phyloP scores from a whole-genome alignment of 2,329 filamentous ascomycete species.

The Neonectria hederae region DNA sequence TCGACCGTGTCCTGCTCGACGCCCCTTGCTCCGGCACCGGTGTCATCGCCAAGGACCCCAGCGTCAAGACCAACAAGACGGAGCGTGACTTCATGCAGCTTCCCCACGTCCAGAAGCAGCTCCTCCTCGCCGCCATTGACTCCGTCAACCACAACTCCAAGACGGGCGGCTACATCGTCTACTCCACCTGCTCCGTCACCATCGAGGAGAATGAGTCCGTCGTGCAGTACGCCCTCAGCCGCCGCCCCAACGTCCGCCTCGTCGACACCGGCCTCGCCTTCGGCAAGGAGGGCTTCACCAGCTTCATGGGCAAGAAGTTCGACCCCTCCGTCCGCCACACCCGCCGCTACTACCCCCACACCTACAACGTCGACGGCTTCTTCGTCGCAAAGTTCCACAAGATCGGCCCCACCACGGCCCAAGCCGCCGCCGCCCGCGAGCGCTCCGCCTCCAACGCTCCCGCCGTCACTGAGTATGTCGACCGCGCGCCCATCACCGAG shows the following conservation, averaged over 20 bases:
- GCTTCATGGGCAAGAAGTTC: conserved; percentile 91
- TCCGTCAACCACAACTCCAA: conserved; percentile 91
- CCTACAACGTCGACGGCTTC: conserved; percentile 97
- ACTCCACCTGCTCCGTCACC: conserved; percentile 95
- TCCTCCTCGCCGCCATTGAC: conserved; percentile 92
- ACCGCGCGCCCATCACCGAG: conserved; percentile 73
- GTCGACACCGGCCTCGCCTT: conserved; percentile 92
- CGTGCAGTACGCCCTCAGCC: conserved; percentile 90
- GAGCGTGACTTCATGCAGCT: conserved; percentile 93
- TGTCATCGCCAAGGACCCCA: conserved; percentile 96
- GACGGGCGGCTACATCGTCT: conserved; percentile 94
- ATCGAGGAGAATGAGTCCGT: conserved; percentile 92
- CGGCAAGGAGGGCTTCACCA: conserved; percentile 91
- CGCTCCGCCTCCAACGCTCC: conserved; percentile 32
- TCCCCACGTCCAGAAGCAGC: conserved; percentile 93
- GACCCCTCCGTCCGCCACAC: conserved; percentile 85
- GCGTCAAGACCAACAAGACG: conserved; percentile 98
- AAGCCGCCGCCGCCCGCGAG: conserved; percentile 48
- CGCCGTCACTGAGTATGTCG: conserved; percentile 58
- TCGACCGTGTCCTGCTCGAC: conserved; percentile 93
- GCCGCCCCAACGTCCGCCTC: conserved; percentile 91
- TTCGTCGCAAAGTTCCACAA: conserved; percentile 99
- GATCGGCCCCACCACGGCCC: conserved; percentile 77
- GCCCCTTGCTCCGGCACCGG: conserved; percentile 96
- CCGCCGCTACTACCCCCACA: conserved; percentile 87